Evolutionary conservation across 257 asterid species (phyloP).

Genomic region (Solanum arcanum): DNA sequence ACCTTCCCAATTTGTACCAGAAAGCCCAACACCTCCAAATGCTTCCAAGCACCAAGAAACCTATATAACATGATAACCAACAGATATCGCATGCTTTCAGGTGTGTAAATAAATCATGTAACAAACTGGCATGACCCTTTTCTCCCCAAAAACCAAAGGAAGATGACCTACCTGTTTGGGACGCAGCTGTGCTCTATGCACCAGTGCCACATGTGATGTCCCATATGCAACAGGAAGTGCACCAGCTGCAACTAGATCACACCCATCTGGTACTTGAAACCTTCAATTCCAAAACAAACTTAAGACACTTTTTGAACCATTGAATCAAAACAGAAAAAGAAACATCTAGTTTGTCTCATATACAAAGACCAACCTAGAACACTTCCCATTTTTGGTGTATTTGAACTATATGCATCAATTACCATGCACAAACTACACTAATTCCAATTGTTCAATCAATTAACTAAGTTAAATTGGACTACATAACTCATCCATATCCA

Average conservation of each 20-base stretch:
- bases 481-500: neutral
- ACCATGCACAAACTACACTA: neutral
- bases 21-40: constrained; percentile 96
- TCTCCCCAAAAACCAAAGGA: neutral
- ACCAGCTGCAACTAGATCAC: constrained; percentile 79
- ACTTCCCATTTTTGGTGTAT: neutral
- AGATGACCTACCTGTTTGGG: constrained; percentile 39
- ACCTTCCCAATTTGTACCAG: constrained; percentile 91
- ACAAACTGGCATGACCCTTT: neutral
- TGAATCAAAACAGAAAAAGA: neutral
- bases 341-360: neutral
- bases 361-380: neutral
- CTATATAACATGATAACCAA: constrained; percentile 18
- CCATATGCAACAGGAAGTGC: constrained; percentile 94
- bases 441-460: neutral
- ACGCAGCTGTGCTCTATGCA: constrained; percentile 68
- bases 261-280: constrained; percentile 69
- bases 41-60: constrained; percentile 96
- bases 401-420: neutral
- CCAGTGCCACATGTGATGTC: constrained; percentile 88
- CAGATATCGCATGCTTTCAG: neutral
- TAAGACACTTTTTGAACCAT: neutral
- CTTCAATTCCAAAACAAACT: constrained; percentile 21
- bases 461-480: neutral
- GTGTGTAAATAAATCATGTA: neutral